A percentile compares a stretch with the other conserved stretches of the same genome.
These are phyloP conservation scores for Starmerella sirachaensis DNA, from an alignment of 805 yeast genomes.

Conservation along the genomic window DNA sequence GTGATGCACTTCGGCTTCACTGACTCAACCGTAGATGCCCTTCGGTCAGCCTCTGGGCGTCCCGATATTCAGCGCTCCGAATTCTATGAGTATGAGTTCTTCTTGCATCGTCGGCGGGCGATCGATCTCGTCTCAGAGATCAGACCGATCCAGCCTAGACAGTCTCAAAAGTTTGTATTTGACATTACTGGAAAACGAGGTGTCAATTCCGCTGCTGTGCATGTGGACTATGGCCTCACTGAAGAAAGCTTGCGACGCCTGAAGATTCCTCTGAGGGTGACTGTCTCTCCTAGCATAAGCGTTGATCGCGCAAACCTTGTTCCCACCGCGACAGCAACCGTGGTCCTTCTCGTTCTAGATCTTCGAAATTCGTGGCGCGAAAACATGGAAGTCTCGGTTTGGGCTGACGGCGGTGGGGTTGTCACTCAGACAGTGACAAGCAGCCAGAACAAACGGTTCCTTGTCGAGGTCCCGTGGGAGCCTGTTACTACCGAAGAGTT, in stretches of 20 bases:
- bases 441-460: slow-evolving; percentile 42
- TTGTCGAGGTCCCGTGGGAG: slow-evolving; percentile 58
- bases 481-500: slow-evolving; percentile 34
- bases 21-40: slow-evolving; percentile 62
- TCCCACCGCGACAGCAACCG: slow-evolving; percentile 27
- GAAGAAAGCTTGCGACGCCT: slow-evolving; percentile 42
- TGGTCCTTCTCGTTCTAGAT: slow-evolving; percentile 57
- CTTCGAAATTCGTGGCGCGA: slow-evolving; percentile 72
- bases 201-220: slow-evolving; percentile 50
- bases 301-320: slow-evolving; percentile 64
- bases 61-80: slow-evolving; percentile 45
- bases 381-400: slow-evolving; percentile 23
- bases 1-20: slow-evolving; percentile 48
- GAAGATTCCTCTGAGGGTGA: slow-evolving; percentile 54
- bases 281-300: slow-evolving; percentile 64
- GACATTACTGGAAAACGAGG: slow-evolving; percentile 64
- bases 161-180: slow-evolving; percentile 39
- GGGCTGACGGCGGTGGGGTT: slow-evolving; percentile 7
- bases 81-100: slow-evolving; percentile 63
- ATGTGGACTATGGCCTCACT: slow-evolving; percentile 43
- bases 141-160: slow-evolving; percentile 26
- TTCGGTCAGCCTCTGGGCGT: slow-evolving; percentile 41
- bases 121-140: slow-evolving; percentile 12
- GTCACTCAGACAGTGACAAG: slow-evolving; percentile 25
- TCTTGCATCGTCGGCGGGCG: slow-evolving; percentile 33